Evolutionary conservation across 768 basidiomycete species (phyloP).

Genomic region (Dictyophora rubrovolvata): DNA sequence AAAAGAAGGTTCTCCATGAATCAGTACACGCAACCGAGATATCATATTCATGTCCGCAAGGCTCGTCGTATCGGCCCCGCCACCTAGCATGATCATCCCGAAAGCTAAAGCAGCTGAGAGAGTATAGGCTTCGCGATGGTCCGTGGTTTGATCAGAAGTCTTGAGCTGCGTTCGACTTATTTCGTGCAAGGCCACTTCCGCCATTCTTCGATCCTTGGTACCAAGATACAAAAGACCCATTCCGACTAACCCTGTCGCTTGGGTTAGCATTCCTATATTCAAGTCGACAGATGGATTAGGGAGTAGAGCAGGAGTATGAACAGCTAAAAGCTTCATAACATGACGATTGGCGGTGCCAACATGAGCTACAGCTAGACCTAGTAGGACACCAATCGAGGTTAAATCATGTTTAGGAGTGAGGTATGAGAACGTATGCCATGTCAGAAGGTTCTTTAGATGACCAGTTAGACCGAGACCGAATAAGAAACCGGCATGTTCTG

Average conservation of each 20-base stretch:
- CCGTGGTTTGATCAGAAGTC: conserved; percentile 75
- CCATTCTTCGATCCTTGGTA: conserved; percentile 81
- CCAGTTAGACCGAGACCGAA: conserved; percentile 88
- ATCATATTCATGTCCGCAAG: conserved; percentile 69
- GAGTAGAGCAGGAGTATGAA: conserved; percentile 87
- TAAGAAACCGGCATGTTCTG: conserved; percentile 94
- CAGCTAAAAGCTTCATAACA: conserved; percentile 83
- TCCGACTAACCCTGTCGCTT: conserved; percentile 79
- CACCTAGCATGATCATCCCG: conserved; percentile 94
- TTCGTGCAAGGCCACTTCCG: conserved; percentile 82
- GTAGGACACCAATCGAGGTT: conserved; percentile 85
- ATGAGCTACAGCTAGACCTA: conserved; percentile 89
- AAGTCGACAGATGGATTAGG: conserved; percentile 81
- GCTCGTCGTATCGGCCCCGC: conserved; percentile 50
- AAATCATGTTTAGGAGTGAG: conserved; percentile 93
- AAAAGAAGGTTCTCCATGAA: conserved; percentile 51
- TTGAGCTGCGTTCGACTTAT: conserved; percentile 69
- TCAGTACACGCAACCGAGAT: conserved; percentile 56
- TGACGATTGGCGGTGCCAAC: conserved; percentile 77
- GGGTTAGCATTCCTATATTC: conserved; percentile 82
- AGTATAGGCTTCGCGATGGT: conserved; percentile 88
- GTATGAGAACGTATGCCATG: conserved; percentile 93
- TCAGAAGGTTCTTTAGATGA: conserved; percentile 79
- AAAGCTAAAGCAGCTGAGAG: conserved; percentile 83
- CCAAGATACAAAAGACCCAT: conserved; percentile 87